These are phyloP conservation scores for Malus hybrid DNA, from an alignment of 331 rosid species.

Conservation along the genomic window DNA sequence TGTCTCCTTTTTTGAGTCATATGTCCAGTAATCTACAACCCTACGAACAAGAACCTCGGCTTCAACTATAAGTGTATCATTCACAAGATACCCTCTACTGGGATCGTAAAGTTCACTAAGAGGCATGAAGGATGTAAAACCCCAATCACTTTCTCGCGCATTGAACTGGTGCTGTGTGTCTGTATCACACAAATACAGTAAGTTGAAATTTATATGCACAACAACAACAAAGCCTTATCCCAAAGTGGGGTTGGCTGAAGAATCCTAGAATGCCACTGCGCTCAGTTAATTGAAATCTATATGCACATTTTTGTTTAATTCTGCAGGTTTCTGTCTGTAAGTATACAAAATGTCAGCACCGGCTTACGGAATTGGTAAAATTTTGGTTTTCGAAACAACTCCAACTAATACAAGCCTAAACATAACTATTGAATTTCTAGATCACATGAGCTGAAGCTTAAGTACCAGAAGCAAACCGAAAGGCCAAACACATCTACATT, in stretches of 20 bases:
- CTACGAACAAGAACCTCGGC: constrained; percentile 82
- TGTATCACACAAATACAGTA: constrained; percentile 29
- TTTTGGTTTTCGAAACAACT: background rate
- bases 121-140: constrained; percentile 89
- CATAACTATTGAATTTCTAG: background rate
- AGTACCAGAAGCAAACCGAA: background rate
- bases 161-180: constrained; percentile 91
- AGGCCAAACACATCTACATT: background rate
- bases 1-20: constrained; percentile 89
- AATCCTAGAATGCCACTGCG: no score
- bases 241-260: no score
- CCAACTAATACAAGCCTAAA: background rate
- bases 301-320: background rate
- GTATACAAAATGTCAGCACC: background rate
- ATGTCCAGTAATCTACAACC: constrained; percentile 82
- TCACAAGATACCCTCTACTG: constrained; percentile 70
- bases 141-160: constrained; percentile 96
- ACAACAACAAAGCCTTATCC: background rate
- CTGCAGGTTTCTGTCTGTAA: background rate
- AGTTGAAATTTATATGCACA: constrained; percentile 11
- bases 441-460: background rate
- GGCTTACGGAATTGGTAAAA: background rate
- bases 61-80: constrained; percentile 66
- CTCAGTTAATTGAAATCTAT: constrained; percentile 11
- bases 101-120: constrained; percentile 86